phyloP scores from a whole-genome alignment of 73 alveolate genomes.

The Tetrahymena borealis region DNA sequence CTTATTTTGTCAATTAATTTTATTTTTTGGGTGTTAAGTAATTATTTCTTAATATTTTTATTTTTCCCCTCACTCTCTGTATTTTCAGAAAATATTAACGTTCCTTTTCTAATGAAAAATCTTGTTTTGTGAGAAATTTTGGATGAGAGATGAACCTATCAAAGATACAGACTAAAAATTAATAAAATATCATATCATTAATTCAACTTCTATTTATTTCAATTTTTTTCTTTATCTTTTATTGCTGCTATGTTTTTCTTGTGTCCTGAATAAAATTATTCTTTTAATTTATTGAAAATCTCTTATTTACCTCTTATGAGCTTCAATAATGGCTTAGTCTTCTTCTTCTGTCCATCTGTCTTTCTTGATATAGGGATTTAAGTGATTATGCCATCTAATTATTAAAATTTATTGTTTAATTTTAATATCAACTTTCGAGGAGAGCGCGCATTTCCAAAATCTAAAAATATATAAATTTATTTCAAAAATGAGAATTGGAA shows the following conservation, averaged over 20 bases:
- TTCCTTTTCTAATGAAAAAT: not conserved
- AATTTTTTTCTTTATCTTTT: not conserved
- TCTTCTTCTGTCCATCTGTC: slow-evolving; percentile 93
- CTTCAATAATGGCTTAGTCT: slow-evolving; percentile 79
- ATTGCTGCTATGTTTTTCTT: too few relatives aligned
- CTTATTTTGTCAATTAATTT: not conserved
- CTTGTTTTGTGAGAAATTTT: not conserved
- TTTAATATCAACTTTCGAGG: not conserved
- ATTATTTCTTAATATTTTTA: not conserved
- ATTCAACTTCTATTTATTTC: not conserved
- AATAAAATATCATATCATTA: not conserved
- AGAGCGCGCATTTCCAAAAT: not conserved
- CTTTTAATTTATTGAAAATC: not conserved
- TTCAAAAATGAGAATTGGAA: not conserved
- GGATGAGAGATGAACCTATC: not conserved
- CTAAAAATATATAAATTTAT: not conserved
- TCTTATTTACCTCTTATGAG: slow-evolving; percentile 84
- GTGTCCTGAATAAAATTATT: too few relatives aligned
- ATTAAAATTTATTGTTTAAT: not conserved
- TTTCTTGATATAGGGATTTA: slow-evolving; percentile 85
- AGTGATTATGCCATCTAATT: slow-evolving; percentile 92
- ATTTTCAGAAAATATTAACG: not conserved
- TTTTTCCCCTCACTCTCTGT: not conserved
- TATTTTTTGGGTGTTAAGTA: not conserved
- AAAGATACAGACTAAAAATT: not conserved